phyloP scores from a whole-genome alignment of 1,284 basidiomycete genomes.

The Moesziomyces parantarcticus region DNA sequence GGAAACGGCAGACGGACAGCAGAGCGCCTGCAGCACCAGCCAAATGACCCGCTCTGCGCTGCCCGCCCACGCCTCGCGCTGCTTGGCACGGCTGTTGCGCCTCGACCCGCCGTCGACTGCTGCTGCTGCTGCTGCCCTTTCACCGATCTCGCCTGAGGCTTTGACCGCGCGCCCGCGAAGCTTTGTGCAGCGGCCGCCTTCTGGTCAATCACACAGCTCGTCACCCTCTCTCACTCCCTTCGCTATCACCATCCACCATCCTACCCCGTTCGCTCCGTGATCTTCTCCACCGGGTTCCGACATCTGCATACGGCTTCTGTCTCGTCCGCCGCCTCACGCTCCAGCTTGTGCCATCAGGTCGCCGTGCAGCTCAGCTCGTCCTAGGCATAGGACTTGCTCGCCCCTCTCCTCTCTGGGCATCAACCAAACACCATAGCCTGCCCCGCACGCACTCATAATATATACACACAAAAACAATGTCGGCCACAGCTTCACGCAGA shows the following conservation, averaged over 20 bases:
- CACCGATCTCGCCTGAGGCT: too few relatives aligned
- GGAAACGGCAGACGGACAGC: too few relatives aligned
- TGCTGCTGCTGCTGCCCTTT: too few relatives aligned
- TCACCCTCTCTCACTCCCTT: not conserved
- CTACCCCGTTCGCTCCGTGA: conserved; percentile 11
- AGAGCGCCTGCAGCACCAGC: too few relatives aligned
- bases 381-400: conserved; percentile 7
- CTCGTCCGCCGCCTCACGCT: conserved; percentile 10
- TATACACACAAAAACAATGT: conserved; percentile 44
- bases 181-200: too few relatives aligned
- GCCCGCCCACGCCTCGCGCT: too few relatives aligned
- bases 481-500: conserved; percentile 50
- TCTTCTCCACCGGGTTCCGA: conserved; percentile 16
- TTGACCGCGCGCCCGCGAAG: too few relatives aligned
- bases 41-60: too few relatives aligned
- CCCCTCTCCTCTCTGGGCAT: conserved; percentile 7
- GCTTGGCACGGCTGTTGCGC: too few relatives aligned
- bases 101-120: too few relatives aligned
- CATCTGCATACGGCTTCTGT: conserved; percentile 33
- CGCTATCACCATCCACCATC: conserved; percentile 18
- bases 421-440: not conserved
- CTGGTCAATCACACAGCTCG: too few relatives aligned
- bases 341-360: conserved; percentile 9
- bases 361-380: conserved; percentile 29
- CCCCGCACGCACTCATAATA: conserved; percentile 6